Evolutionary conservation across 352 stramenopile genomes (phyloP), one percentile per base, ranked within the genome.

Genomic region (Pythium chondricola): DNA sequence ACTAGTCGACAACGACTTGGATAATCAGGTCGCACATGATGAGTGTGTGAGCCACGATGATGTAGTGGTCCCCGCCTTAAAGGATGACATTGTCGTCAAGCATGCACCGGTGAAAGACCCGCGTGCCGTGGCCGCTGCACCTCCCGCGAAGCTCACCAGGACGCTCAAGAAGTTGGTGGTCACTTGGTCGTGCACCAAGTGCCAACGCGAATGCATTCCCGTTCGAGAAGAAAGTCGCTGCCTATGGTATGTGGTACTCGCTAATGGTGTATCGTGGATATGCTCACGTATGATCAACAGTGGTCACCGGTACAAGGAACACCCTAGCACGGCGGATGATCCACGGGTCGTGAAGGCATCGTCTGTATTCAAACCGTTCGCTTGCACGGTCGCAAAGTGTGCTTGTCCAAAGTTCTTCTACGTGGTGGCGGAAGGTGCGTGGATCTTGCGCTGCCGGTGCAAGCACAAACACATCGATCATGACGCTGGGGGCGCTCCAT

Each of bases 391-490:
- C 4, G 24, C 58, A 45, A 83, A 72, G 32, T 89, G 80, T 48
- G 27, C 48, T 6, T 93, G 80, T 41, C 52, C 51, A 32, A 29
- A 40, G 8, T 90, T 91, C 55, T 85, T 83, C 39, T 91, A 88
- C 60, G 62, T 92, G n/a, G 80, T 91, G 18, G 74, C 80, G 1
- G 75, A 91, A 43, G 78, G 80, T 5, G 74, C 78, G 37, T 91
- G 77, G 80, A 79, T 94, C 39, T 58, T 89, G 39, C 72, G 78
- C 49, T 92, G 74, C 41, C 67, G 69, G 26, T 92, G 83, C 61
- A 92, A 92, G 52, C 78, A 92, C 63, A 81, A 82, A 32, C 83
- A 91, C 62, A 74, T 63, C 0, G 74, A 91, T 18, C 78, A 92
- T 52, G 72, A 91, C 50, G 46, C 78, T 2, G 50, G 51, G 7